Base-by-base conservation (phyloP, 1,139 yeast species). In the Candida buenavistaensis region DNA sequence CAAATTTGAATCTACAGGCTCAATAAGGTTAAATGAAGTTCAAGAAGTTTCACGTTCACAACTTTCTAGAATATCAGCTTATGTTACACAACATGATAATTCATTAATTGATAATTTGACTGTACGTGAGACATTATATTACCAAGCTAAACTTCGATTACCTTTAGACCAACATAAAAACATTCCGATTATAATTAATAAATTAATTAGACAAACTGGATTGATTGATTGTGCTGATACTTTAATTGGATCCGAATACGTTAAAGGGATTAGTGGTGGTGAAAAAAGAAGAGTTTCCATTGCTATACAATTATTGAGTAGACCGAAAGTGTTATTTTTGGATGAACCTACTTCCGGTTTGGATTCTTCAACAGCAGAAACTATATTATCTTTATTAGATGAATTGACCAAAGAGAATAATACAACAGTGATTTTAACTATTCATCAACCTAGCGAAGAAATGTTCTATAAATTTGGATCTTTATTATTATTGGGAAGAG, bases 271-370 rank as follows among this genome's bases (percentile, higher is more conserved):
- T 6, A 82, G 92, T 20, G 96, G 96, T 9, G 96, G 95, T 37
- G 95, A 87, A 50, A 84, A 83, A 49, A 65, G 95, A 50, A 72
- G 96, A 45, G 86, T 87, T 1, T 80, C 92, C 0, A 86, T 87
- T 55, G 92, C 92, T 2, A 75, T 83, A 30, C 95, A 87, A 53
- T 62, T 87, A 26, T 62, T 86, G 25, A 80, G 81, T 36, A 77
- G 78, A 36, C 94, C 95, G 0, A 80, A 80, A 43, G 72, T 87
- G 21, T 58, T 87, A 31, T 71, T 86, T 37, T 60, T 87, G 26
- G 96, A 88, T 58, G 96, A 88, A 48, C 96, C 96, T 1, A 87
- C 96, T 0, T 84, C 95, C 1, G 96, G 96, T 0, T 65, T 88
- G 15, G 96, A 88, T 55, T 78, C 92, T 14, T 28, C 85, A 36